Percentiles rank a stretch among this genome's conserved stretches.
Conservation (phyloP, 1,284 basidiomycete genomes). For the Anthracocystis walkeri region DNA sequence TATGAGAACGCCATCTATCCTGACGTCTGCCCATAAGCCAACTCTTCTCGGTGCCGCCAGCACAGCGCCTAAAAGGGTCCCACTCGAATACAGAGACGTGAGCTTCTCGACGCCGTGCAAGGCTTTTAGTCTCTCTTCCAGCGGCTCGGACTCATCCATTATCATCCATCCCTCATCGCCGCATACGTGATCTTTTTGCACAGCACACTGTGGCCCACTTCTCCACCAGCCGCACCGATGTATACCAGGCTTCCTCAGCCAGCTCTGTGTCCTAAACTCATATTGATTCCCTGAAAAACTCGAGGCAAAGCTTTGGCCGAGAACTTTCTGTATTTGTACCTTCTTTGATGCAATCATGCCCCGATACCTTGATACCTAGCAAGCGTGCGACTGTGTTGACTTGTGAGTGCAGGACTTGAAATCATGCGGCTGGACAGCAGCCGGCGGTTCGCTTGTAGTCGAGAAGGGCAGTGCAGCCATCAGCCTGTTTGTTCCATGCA, state of each 20-base stretch:
- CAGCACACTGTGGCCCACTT: background rate
- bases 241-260: background rate
- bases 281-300: background rate
- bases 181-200: background rate
- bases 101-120: conserved; percentile 4
- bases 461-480: too few relatives aligned
- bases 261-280: background rate
- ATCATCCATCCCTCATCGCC: conserved; percentile 26
- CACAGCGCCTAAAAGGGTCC: background rate
- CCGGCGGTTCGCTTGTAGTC: too few relatives aligned
- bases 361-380: background rate
- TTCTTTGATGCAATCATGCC: background rate
- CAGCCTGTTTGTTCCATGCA: too few relatives aligned
- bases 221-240: background rate
- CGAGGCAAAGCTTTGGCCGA: background rate
- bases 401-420: too few relatives aligned
- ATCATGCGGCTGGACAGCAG: too few relatives aligned
- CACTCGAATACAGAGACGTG: background rate
- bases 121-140: conserved; percentile 8
- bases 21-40: background rate
- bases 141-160: conserved; percentile 29
- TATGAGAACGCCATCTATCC: background rate
- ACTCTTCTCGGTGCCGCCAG: background rate
- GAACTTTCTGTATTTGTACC: conserved; percentile 11
- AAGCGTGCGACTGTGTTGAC: too few relatives aligned